Conservation (phyloP, 2,329 filamentous ascomycete genomes). For the Hypomyces perniciosus region DNA sequence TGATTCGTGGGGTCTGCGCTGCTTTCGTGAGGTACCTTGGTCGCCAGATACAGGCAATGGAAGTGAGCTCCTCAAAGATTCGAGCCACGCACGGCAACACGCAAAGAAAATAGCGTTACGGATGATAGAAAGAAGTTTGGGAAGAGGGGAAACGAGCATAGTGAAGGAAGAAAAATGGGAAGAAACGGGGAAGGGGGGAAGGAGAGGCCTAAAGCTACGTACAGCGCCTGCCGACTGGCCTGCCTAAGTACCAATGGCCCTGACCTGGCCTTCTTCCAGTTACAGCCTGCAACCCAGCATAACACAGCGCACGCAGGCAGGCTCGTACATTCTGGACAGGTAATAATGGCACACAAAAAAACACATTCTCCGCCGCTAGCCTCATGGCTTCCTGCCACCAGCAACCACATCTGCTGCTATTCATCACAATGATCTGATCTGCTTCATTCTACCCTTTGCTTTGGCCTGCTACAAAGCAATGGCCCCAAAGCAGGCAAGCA, state of each 20-base stretch:
- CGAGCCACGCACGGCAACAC: constrained; percentile 12
- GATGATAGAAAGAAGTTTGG: constrained; percentile 5
- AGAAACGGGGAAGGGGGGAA: constrained; percentile 28
- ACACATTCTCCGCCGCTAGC: constrained; percentile 4
- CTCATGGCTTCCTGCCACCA: neutral
- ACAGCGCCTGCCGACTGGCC: neutral
- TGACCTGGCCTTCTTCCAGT: constrained; percentile 3
- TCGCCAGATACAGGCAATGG: constrained; percentile 10
- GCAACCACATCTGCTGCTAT: neutral
- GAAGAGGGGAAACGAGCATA: constrained; percentile 14
- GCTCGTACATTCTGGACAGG: neutral
- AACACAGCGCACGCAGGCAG: neutral
- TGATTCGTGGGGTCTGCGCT: constrained; percentile 4
- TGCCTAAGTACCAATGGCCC: constrained; percentile 3
- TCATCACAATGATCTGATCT: neutral
- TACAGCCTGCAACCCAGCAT: neutral
- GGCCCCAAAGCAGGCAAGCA: neutral
- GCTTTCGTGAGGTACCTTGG: constrained; percentile 5
- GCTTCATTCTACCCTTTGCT: neutral
- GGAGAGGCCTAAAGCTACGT: constrained; percentile 30
- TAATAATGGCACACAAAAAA: constrained; percentile 8
- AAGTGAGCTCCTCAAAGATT: constrained; percentile 9
- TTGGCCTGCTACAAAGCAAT: too few relatives aligned
- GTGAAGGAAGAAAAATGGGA: constrained; percentile 21
- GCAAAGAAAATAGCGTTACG: constrained; percentile 12